Base-by-base conservation (phyloP, 192 early-diverging fungal genomes). In the Podila horticola region DNA sequence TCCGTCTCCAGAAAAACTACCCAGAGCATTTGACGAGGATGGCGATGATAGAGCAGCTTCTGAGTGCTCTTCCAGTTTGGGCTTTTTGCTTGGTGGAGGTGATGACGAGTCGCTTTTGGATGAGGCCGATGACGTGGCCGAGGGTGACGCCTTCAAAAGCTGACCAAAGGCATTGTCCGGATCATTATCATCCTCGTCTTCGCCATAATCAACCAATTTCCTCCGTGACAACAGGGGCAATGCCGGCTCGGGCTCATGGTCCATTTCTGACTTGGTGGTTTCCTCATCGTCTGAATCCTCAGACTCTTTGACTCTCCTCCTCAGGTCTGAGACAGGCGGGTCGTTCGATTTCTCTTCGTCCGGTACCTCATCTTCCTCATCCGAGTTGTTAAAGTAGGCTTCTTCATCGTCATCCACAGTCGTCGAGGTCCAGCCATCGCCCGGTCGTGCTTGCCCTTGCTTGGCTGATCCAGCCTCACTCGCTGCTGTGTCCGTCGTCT, bases 401-500 rank as follows among this genome's bases (percentile, higher is more conserved):
- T 97, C 94, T 61, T 97, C 94, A 30, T 88, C 89, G 28, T 92
- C 90, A 69, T 96, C 93, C 3, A 90, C 79, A 1, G 86, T 82
- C 20, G 84, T 82, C 2, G 87, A 85, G 28, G 77, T 74, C 88
- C 90, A 92, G 62, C 61, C 82, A 65, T 63, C 68, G 68, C 33
- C 82, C 17, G 71, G 69, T 11, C 41, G 66, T 13, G 48, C 17
- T 11, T 31, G 58, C 38, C 28, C 58, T 19, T 69, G 69, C 24
- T 72, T 81, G 8, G 79, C 65, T 2, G 72, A 55, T 20, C 77
- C 74, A n/a, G 87, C 82, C 0, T 82, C 86, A 36, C 59, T 77
- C 12, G 67, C 36, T 34, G 64, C 66, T 26, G 71, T 62, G 19
- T 73, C 77, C 51, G 61, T 66, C 24, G 69, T 65, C 36, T 86